Conservation (phyloP, 768 basidiomycete species). For the Chlorophyllum brunneum region DNA sequence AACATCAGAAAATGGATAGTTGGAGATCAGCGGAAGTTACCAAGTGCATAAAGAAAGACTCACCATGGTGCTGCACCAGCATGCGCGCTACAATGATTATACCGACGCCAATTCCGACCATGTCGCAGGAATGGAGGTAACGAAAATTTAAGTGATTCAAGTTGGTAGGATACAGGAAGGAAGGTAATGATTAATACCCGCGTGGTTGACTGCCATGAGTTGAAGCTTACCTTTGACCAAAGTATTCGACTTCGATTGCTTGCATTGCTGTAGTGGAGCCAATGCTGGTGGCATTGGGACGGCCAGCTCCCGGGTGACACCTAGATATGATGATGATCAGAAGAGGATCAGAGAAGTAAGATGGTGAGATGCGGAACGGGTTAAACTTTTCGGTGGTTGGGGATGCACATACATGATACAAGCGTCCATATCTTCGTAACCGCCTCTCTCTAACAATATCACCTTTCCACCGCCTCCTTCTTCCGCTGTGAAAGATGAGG, state of each 20-base stretch:
- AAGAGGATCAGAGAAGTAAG: not conserved
- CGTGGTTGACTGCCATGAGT: not conserved
- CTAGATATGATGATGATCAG: constrained; percentile 30
- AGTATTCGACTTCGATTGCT: constrained; percentile 63
- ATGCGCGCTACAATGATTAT: constrained; percentile 52
- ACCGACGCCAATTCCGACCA: constrained; percentile 4
- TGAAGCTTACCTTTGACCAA: constrained; percentile 61
- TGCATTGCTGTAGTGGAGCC: constrained; percentile 63
- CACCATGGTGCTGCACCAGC: constrained; percentile 78
- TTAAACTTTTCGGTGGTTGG: not conserved
- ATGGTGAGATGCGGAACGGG: not conserved
- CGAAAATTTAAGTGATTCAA: not conserved
- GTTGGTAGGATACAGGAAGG: constrained; percentile 1
- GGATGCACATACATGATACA: constrained; percentile 60
- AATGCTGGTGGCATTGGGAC: constrained; percentile 43
- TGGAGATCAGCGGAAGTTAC: not conserved
- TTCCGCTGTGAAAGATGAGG: constrained; percentile 47
- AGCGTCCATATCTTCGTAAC: constrained; percentile 75
- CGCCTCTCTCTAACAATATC: constrained; percentile 68
- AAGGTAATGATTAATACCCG: not conserved
- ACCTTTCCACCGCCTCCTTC: constrained; percentile 79
- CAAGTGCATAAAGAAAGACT: constrained; percentile 12
- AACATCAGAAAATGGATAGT: constrained; percentile 1
- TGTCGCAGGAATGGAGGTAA: constrained; percentile 5
- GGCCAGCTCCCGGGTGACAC: constrained; percentile 70